Base-by-base conservation (phyloP, 768 basidiomycete genomes). In the Boletus reticulatus region DNA sequence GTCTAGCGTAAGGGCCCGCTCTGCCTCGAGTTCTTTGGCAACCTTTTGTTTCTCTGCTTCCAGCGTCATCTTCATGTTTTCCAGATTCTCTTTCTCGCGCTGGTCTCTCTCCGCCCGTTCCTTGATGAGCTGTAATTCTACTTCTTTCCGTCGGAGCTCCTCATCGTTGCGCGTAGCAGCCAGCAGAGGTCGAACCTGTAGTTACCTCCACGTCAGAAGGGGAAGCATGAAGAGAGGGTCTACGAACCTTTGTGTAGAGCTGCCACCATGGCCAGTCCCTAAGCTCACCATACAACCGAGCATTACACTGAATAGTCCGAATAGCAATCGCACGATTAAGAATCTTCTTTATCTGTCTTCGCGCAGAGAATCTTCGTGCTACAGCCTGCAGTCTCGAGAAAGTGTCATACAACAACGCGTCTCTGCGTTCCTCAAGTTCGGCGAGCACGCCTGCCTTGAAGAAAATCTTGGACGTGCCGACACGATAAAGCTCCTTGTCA, bases 261-360 rank as follows among this genome's bases (percentile, higher is more conserved):
- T 94, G 90, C 97, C 97, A 99, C 97, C 97, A 98, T 2, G 96
- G 94, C 97, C 97, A 98, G 50, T 96, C 92, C 44, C 85, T 80
- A 29, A 99, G 78, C 52, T 92, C 88, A 8, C 88, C 86, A 67
- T 98, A 98, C 20, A 97, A 80, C 20, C 94, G 79, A 3, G 96
- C 96, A 68, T 99, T 99, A 43, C 87, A 82, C 68, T 98, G 97
- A 57, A 98, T 94, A 2, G 92, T 95, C 44, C 91, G 83, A 41
- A 95, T 85, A 6, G 97, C 94, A 39, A 87, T 78, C 2, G 94
- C 94, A 44, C 97, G 87, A 65, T 98, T 94, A 46, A 98, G 79
- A 47, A 97, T 83, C 77, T 98, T 98, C 77, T 87, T 90, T 76
- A 97, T 92, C 69, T 95, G 91, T 55, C 97, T 77, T 31, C 95